Evolutionary conservation across 306 rosid species (phyloP).

Genomic region (Lathyrus sativus): DNA sequence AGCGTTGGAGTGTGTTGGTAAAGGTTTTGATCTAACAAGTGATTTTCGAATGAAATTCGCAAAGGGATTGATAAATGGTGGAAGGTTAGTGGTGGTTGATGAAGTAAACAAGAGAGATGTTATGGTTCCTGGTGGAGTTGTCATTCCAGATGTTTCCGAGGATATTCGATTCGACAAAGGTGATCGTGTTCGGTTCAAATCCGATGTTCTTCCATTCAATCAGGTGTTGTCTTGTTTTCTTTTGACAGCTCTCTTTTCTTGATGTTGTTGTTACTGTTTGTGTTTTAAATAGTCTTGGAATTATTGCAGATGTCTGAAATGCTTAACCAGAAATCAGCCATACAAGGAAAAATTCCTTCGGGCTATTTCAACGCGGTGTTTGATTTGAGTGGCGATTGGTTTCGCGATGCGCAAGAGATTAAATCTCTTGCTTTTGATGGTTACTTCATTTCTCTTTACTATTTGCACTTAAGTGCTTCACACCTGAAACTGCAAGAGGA

Average conservation of each 20-base stretch:
- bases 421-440: constrained; percentile 90
- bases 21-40: constrained; percentile 84
- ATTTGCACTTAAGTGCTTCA: constrained; percentile 77
- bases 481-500: constrained; percentile 64
- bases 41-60: constrained; percentile 82
- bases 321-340: constrained; percentile 77
- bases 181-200: constrained; percentile 84
- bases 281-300: not conserved
- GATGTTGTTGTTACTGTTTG: not conserved
- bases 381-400: constrained; percentile 85
- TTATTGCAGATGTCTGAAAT: constrained; percentile 87
- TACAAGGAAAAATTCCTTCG: constrained; percentile 94
- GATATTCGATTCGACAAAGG: constrained; percentile 88
- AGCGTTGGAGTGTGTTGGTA: constrained; percentile 81
- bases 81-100: constrained; percentile 71
- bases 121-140: constrained; percentile 67
- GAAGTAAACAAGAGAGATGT: constrained; percentile 69
- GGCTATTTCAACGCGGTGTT: constrained; percentile 86
- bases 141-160: constrained; percentile 65
- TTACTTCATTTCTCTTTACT: constrained; percentile 77
- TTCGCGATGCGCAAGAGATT: constrained; percentile 75
- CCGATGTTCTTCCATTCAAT: constrained; percentile 89
- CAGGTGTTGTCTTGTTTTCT: constrained; percentile 50
- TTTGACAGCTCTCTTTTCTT: not conserved
- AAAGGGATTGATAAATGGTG: constrained; percentile 46